A percentile compares a stretch with the other conserved stretches of the same genome.
phyloP scores from a whole-genome alignment of 257 asterid species.

The Gentiana straminea region DNA sequence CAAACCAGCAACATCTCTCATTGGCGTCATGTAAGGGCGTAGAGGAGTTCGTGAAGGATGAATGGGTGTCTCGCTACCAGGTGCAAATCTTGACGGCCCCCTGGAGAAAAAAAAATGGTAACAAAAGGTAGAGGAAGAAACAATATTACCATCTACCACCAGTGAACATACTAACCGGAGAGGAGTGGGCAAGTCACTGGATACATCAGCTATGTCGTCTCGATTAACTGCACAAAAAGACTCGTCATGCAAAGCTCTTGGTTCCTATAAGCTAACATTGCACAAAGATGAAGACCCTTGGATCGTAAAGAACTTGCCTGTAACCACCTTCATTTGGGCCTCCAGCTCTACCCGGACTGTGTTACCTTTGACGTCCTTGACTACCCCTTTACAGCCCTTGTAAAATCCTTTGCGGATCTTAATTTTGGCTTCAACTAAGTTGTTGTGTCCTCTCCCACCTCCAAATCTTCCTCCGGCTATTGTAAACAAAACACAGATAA shows the following conservation, averaged over 20 bases:
- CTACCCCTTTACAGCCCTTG: slow-evolving; percentile 92
- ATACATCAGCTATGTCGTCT: slow-evolving; percentile 55
- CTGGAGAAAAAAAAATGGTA: slow-evolving; percentile 23
- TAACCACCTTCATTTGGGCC: slow-evolving; percentile 84
- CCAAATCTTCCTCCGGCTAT: slow-evolving; percentile 72
- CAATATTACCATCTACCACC: not conserved
- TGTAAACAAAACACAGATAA: not conserved
- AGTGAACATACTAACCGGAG: slow-evolving; percentile 33
- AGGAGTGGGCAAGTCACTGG: slow-evolving; percentile 53
- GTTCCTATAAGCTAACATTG: not conserved
- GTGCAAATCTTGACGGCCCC: slow-evolving; percentile 71
- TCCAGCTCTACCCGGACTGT: slow-evolving; percentile 81
- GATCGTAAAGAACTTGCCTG: slow-evolving; percentile 49
- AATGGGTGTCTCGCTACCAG: slow-evolving; percentile 93
- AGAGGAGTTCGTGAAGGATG: slow-evolving; percentile 95
- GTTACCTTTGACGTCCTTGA: slow-evolving; percentile 69
- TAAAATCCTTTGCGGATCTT: slow-evolving; percentile 78
- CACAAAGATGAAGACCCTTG: not conserved
- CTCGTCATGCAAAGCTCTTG: not conserved
- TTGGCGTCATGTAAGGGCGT: slow-evolving; percentile 92
- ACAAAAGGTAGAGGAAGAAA: slow-evolving; percentile 10
- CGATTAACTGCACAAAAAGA: slow-evolving; percentile 68
- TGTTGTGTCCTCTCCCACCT: slow-evolving; percentile 86
- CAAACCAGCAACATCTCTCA: slow-evolving; percentile 88
- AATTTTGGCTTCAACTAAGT: slow-evolving; percentile 57